Evolutionary conservation across 108 stramenopile species (phyloP).

Genomic region (Aurantiochytrium sp.): DNA sequence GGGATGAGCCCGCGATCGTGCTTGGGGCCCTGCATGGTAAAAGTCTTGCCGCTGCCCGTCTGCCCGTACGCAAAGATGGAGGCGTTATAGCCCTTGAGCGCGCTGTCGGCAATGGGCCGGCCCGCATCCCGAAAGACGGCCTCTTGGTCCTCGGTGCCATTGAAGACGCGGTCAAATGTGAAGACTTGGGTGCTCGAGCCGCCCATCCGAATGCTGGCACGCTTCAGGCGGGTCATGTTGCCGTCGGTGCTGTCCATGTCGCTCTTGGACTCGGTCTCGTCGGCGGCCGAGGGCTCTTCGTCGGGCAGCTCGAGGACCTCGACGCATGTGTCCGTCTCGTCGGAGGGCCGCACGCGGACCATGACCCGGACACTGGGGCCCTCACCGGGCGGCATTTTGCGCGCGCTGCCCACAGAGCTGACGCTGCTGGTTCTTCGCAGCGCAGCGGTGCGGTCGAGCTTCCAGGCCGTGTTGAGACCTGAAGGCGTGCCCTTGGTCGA

Average conservation of each 20-base stretch:
- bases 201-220: neutral
- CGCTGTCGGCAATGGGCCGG: conserved; percentile 20
- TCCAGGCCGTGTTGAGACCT: neutral
- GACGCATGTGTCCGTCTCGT: neutral
- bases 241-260: neutral
- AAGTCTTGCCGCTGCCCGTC: conserved; percentile 43
- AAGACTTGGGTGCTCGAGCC: neutral
- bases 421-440: neutral
- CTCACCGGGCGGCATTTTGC: neutral
- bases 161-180: conserved; percentile 39
- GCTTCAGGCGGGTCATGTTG: neutral
- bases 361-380: neutral
- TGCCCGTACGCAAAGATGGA: conserved; percentile 51
- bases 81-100: conserved; percentile 37
- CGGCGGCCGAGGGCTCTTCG: too few species aligned
- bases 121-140: conserved; percentile 33
- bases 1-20: conserved; percentile 33
- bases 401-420: neutral
- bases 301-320: neutral
- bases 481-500: neutral
- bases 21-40: conserved; percentile 8
- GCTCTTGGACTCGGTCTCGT: neutral
- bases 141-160: neutral
- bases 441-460: neutral
- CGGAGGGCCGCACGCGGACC: conserved; percentile 18